phyloP scores from a whole-genome alignment of 2,329 filamentous ascomycete genomes.

The Alternaria sp. region DNA sequence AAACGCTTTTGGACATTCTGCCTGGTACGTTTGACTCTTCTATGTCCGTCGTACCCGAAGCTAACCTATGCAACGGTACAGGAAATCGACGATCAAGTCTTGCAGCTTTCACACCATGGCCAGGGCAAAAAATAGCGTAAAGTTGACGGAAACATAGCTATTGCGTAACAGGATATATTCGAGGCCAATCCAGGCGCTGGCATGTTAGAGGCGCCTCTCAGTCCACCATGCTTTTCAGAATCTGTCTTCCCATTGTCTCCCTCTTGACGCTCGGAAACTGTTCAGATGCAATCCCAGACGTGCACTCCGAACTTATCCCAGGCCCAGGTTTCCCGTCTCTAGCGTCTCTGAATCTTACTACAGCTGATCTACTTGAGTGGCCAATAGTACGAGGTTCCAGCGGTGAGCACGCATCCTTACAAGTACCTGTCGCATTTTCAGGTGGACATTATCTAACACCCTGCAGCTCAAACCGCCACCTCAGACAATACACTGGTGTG shows the following conservation, averaged over 20 bases:
- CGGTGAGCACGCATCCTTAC: neutral
- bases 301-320: neutral
- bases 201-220: neutral
- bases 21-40: neutral
- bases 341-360: constrained; percentile 10
- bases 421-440: neutral
- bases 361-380: constrained; percentile 4
- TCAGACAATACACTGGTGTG: neutral
- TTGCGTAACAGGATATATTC: neutral
- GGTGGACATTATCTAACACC: neutral
- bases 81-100: neutral
- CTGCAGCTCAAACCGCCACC: neutral
- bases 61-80: neutral
- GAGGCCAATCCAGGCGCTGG: neutral
- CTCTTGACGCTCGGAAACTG: neutral
- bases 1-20: neutral
- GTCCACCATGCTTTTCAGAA: neutral
- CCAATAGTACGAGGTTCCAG: neutral
- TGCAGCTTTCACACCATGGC: neutral
- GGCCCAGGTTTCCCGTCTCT: constrained; percentile 12
- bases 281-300: neutral
- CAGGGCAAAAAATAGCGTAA: neutral
- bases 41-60: neutral
- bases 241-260: neutral
- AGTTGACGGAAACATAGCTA: neutral